These are phyloP conservation scores for Pythium diclinum DNA, from an alignment of 352 stramenopile genomes.

Conservation along the genomic window DNA sequence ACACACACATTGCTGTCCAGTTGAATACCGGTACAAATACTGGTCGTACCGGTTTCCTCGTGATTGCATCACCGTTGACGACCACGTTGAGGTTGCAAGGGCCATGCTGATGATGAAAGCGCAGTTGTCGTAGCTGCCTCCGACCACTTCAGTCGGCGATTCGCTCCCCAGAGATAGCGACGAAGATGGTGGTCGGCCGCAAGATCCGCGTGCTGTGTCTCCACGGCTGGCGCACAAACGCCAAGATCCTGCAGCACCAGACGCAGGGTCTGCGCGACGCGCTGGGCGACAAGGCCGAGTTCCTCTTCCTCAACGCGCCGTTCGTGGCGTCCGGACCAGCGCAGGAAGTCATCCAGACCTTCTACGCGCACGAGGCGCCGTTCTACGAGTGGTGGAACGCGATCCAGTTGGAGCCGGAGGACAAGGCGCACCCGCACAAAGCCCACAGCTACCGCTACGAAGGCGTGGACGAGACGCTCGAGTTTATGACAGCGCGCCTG, in stretches of 20 bases:
- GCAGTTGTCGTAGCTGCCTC: neutral
- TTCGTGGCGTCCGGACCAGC: slow-evolving; percentile 52
- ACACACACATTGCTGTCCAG: neutral
- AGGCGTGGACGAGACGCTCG: slow-evolving; percentile 58
- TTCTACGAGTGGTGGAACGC: slow-evolving; percentile 85
- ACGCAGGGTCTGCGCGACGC: slow-evolving; percentile 51
- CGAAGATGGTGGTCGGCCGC: slow-evolving; percentile 6
- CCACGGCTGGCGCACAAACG: slow-evolving; percentile 77
- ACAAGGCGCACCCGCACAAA: slow-evolving; percentile 17
- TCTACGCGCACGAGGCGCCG: slow-evolving; percentile 51
- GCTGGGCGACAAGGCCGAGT: slow-evolving; percentile 51
- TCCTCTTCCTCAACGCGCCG: slow-evolving; percentile 67
- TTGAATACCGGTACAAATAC: neutral
- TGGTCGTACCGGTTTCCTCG: neutral
- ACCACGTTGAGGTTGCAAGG: neutral
- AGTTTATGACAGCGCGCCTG: slow-evolving; percentile 47
- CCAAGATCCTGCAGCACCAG: slow-evolving; percentile 56
- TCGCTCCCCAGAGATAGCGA: neutral
- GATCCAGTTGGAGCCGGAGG: slow-evolving; percentile 30
- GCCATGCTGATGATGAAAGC: slow-evolving; percentile 1
- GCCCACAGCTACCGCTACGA: slow-evolving; percentile 47
- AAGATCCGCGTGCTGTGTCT: slow-evolving; percentile 75
- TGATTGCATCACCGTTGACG: slow-evolving; percentile 1
- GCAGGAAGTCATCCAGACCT: slow-evolving; percentile 53
- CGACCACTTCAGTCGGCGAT: neutral